Evolutionary conservation across 2,329 filamentous ascomycete species (phyloP).

Genomic region (Xylariaceae sp.): DNA sequence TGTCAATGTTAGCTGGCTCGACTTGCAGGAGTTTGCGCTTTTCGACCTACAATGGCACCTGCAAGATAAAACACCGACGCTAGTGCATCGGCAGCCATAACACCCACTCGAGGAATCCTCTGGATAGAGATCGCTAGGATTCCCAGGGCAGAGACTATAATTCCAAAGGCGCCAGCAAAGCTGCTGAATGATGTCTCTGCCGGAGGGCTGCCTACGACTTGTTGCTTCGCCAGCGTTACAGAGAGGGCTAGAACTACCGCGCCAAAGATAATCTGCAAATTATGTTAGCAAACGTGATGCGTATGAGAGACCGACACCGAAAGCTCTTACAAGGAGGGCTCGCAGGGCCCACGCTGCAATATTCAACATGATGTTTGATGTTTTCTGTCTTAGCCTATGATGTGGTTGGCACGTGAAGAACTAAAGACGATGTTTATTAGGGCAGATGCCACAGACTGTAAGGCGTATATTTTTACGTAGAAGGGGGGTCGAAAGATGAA

Average conservation of each 20-base stretch:
- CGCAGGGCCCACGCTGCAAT: conserved; percentile 31
- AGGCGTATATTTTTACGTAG: too few species aligned
- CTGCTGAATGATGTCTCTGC: conserved; percentile 42
- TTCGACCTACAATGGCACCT: conserved; percentile 40
- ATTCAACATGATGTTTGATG: conserved; percentile 30
- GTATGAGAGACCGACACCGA: background rate
- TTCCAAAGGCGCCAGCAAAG: conserved; percentile 43
- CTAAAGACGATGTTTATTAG: background rate
- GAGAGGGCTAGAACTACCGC: conserved; percentile 43
- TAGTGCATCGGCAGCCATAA: conserved; percentile 37
- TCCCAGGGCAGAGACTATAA: conserved; percentile 39
- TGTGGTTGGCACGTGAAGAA: background rate
- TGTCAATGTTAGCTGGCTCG: background rate
- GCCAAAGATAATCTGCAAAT: conserved; percentile 38
- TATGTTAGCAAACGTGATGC: conserved; percentile 7
- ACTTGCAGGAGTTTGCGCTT: background rate
- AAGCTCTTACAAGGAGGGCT: conserved; percentile 35
- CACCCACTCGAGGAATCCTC: conserved; percentile 36
- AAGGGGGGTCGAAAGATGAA: too few species aligned
- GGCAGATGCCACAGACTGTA: background rate
- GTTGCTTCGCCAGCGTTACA: conserved; percentile 41
- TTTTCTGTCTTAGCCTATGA: too few species aligned
- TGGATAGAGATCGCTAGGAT: conserved; percentile 38
- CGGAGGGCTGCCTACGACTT: conserved; percentile 34
- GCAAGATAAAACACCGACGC: conserved; percentile 42